Evolutionary conservation across 1,139 yeast species (phyloP), one percentile per base, ranked within the genome.

Genomic region (Zhuliangozyma blackwelliae): DNA sequence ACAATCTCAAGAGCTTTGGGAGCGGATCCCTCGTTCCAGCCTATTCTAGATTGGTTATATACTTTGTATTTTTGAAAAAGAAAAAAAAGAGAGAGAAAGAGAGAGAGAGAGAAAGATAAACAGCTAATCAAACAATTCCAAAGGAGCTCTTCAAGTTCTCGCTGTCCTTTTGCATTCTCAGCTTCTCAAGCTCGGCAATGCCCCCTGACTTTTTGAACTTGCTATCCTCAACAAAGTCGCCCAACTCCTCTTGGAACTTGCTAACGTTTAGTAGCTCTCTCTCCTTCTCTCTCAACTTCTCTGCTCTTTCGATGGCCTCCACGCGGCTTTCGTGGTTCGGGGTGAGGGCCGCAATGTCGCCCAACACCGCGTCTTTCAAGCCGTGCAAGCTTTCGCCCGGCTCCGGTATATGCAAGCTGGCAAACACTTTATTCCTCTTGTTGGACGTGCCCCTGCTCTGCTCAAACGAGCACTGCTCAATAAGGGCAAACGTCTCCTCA

Each of bases 231-330:
- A 90, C 96, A 66, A 88, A 90, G 28, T 77, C 84, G 1, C 82
- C 95, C n/a, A 90, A 65, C 52, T 90, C 97, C 47, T 84, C 89
- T 55, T 84, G 88, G 51, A 90, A 90, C 40, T 81, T 82, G 45
- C 79, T 81, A 29, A 67, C 52, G 34, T 70, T 67, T 48, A 78
- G 63, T 47, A 81, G 61, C 46, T 75, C 81, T 41, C 77, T 72
- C 52, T 88, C 95, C 47, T 74, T 79, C 49, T 81, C 80, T 52
- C 97, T 73, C 29, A 88, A 57, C 50, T 79, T 79, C 52, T 90
- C 97, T 0, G 97, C 96, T 40, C 79, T 80, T 49, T 80, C 84
- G 30, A 92, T 86, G 0, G 98, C 98, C 48, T 85, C 95, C 1
- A 88, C 68, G 35, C 98, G 71, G 33, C 79, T 68, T 35, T 86